Conservation (phyloP, 192 early-diverging fungal species). For the Coemansia sp. region DNA sequence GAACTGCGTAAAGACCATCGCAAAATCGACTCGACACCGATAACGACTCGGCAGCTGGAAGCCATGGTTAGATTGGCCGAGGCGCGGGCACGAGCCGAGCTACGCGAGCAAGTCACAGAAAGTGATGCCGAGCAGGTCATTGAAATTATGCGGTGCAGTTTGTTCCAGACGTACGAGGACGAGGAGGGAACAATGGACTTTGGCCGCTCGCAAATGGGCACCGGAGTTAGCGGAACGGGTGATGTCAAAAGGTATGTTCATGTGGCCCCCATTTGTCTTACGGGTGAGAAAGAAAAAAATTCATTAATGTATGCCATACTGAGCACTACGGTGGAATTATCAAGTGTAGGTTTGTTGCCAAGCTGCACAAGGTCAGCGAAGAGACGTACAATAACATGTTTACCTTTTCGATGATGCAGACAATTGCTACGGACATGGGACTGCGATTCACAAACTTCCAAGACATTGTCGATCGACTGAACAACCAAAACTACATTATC, state of each 20-base stretch:
- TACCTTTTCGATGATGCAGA: slow-evolving; percentile 61
- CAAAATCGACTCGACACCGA: slow-evolving; percentile 65
- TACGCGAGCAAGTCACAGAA: slow-evolving; percentile 68
- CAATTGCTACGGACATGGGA: slow-evolving; percentile 56
- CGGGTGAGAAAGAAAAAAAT: not conserved
- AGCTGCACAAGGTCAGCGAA: slow-evolving; percentile 58
- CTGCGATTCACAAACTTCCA: slow-evolving; percentile 60
- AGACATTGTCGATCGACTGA: slow-evolving; percentile 67
- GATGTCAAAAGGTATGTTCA: slow-evolving; percentile 57
- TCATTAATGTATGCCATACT: slow-evolving; percentile 17
- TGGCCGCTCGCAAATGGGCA: slow-evolving; percentile 60
- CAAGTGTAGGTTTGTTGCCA: slow-evolving; percentile 52
- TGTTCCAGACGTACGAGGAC: slow-evolving; percentile 61
- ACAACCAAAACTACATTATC: slow-evolving; percentile 71
- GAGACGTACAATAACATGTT: slow-evolving; percentile 67
- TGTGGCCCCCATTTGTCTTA: slow-evolving; percentile 1
- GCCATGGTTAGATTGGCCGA: slow-evolving; percentile 73
- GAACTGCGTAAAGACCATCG: slow-evolving; percentile 64
- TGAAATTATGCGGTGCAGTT: slow-evolving; percentile 71
- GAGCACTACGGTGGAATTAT: not conserved
- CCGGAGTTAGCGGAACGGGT: slow-evolving; percentile 54
- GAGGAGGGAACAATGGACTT: slow-evolving; percentile 59
- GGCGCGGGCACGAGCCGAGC: slow-evolving; percentile 73
- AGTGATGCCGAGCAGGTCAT: slow-evolving; percentile 74
- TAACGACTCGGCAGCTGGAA: slow-evolving; percentile 82